These are phyloP conservation scores for Mortierella antarctica DNA, from an alignment of 192 early-diverging fungal species.

Conservation along the genomic window DNA sequence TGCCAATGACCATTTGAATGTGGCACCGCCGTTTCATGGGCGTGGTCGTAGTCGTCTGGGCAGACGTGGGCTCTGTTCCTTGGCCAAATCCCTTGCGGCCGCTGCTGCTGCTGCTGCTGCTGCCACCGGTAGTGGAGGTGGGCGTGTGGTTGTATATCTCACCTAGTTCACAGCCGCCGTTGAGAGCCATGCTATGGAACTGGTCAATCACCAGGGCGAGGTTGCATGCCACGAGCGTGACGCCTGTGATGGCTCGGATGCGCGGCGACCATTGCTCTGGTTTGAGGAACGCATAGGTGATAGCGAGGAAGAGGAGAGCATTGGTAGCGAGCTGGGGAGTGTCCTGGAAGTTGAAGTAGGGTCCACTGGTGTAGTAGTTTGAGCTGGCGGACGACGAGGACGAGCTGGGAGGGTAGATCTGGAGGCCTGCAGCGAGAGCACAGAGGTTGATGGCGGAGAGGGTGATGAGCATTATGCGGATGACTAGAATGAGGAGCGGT, in stretches of 20 bases:
- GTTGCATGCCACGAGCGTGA: not conserved
- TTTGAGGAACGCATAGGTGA: constrained; percentile 14
- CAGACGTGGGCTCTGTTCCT: not conserved
- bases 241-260: not conserved
- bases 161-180: constrained; percentile 5
- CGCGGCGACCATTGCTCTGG: constrained; percentile 8
- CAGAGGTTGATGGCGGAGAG: constrained; percentile 11
- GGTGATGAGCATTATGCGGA: constrained; percentile 6
- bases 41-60: no score
- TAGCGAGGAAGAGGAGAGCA: constrained; percentile 20
- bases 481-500: not conserved
- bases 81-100: not conserved
- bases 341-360: constrained; percentile 3
- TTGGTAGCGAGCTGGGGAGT: constrained; percentile 15
- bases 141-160: not conserved
- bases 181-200: not conserved
- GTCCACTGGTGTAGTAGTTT: not conserved
- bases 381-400: no score
- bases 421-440: constrained; percentile 13
- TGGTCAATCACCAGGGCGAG: not conserved
- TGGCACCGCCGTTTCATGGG: constrained; percentile 2
- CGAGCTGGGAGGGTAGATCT: constrained; percentile 1
- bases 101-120: not conserved
- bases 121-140: not conserved
- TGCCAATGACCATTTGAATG: constrained; percentile 14